These are phyloP conservation scores for Cordia subcordata DNA, from an alignment of 257 asterid species.

Conservation along the genomic window DNA sequence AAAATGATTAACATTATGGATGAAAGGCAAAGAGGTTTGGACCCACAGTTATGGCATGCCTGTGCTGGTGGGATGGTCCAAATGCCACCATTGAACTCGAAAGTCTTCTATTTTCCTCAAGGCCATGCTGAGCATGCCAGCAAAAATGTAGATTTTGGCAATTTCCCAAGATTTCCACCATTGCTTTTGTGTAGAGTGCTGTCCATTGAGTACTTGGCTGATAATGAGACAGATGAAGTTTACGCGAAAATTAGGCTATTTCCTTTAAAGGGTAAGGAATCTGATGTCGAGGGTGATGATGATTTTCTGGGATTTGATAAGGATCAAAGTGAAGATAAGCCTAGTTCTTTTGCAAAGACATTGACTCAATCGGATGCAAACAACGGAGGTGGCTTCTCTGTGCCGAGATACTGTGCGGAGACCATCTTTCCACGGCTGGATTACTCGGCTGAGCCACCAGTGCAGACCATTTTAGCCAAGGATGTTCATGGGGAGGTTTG, in stretches of 20 bases:
- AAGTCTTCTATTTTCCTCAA: slow-evolving; percentile 70
- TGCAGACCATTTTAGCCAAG: slow-evolving; percentile 63
- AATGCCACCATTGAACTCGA: slow-evolving; percentile 47
- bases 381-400: slow-evolving; percentile 84
- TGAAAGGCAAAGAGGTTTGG: slow-evolving; percentile 49
- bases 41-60: slow-evolving; percentile 83
- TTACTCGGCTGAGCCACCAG: slow-evolving; percentile 78
- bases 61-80: slow-evolving; percentile 91
- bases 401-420: slow-evolving; percentile 80
- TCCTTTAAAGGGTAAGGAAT: slow-evolving; percentile 36
- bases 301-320: slow-evolving; percentile 33
- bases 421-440: slow-evolving; percentile 73
- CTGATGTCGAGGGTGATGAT: slow-evolving; percentile 26
- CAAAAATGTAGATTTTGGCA: slow-evolving; percentile 39
- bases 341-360: slow-evolving; percentile 70
- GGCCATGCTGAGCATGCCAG: slow-evolving; percentile 72
- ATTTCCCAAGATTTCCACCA: slow-evolving; percentile 47
- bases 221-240: slow-evolving; percentile 68
- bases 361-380: slow-evolving; percentile 81
- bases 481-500: slow-evolving; percentile 69
- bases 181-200: slow-evolving; percentile 40
- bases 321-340: slow-evolving; percentile 45
- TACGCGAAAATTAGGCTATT: slow-evolving; percentile 49
- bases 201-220: slow-evolving; percentile 58
- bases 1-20: slow-evolving; percentile 61